A percentile compares a stretch with the other conserved stretches of the same genome.
These are phyloP conservation scores for Begonia peltatifolia DNA, from an alignment of 306 rosid genomes.

Conservation along the genomic window DNA sequence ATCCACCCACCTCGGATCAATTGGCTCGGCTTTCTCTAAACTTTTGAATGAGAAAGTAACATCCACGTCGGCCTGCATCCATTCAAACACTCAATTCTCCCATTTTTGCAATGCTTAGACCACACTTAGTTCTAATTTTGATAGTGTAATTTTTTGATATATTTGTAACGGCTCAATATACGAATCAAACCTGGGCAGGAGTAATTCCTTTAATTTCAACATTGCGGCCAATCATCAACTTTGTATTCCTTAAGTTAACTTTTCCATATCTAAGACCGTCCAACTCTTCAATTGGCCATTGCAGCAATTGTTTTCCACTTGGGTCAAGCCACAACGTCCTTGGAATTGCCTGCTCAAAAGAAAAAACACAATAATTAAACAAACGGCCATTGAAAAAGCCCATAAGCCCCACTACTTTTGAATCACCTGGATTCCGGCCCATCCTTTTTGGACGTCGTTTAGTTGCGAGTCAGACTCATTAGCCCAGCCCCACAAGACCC, in stretches of 20 bases:
- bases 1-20: slow-evolving; percentile 55
- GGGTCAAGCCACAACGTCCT: slow-evolving; percentile 57
- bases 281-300: slow-evolving; percentile 61
- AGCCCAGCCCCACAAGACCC: slow-evolving; percentile 88
- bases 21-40: slow-evolving; percentile 54
- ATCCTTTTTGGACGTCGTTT: slow-evolving; percentile 46
- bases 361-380: no score
- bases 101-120: no score
- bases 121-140: no score
- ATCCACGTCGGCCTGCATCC: slow-evolving; percentile 69
- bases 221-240: slow-evolving; percentile 28
- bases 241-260: slow-evolving; percentile 18
- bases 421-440: slow-evolving; percentile 80
- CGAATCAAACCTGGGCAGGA: slow-evolving; percentile 47
- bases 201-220: slow-evolving; percentile 54
- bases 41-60: slow-evolving; percentile 47
- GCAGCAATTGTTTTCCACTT: slow-evolving; percentile 38
- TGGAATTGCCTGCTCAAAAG: slow-evolving; percentile 39
- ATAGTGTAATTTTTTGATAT: background rate
- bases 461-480: slow-evolving; percentile 48
- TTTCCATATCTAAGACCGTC: slow-evolving; percentile 28
- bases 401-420: background rate
- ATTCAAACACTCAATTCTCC: no score
- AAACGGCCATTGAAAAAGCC: background rate
- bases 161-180: background rate